phyloP scores from a whole-genome alignment of 441 rosid species.

The Erodium texanum region DNA sequence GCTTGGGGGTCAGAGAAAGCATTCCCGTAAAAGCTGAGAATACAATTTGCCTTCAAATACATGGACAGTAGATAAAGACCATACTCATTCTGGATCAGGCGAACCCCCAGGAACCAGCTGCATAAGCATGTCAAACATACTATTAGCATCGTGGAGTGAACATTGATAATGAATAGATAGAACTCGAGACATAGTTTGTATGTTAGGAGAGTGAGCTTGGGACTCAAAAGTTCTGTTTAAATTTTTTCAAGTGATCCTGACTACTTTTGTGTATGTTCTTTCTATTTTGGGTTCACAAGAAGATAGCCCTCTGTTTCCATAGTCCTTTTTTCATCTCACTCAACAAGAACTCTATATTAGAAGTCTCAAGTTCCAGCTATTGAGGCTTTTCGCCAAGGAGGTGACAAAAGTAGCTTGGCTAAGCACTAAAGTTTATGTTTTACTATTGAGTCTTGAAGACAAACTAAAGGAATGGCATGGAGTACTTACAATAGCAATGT shows the following conservation, averaged over 20 bases:
- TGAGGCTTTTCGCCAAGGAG: not conserved
- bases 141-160: conserved; percentile 2
- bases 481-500: conserved; percentile 80
- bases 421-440: not conserved
- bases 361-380: not conserved
- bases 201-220: not conserved
- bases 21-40: conserved; percentile 12
- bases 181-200: not conserved
- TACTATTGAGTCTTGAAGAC: not conserved
- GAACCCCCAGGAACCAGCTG: conserved; percentile 90
- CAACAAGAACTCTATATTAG: not conserved
- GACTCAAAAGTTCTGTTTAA: no score
- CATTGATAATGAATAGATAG: not conserved
- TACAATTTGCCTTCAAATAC: conserved; percentile 5
- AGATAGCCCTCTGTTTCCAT: no score
- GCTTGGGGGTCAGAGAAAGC: not conserved
- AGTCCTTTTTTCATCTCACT: no score
- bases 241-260: no score
- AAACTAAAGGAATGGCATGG: not conserved
- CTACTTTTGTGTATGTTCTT: not conserved
- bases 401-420: not conserved
- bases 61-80: not conserved
- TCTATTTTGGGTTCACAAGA: not conserved
- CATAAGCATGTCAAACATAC: conserved; percentile 19
- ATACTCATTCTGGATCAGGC: conserved; percentile 54